Percentiles rank a stretch among this genome's conserved stretches.
Conservation (phyloP, 345 rosid genomes). For the Bretschneidera sinensis region DNA sequence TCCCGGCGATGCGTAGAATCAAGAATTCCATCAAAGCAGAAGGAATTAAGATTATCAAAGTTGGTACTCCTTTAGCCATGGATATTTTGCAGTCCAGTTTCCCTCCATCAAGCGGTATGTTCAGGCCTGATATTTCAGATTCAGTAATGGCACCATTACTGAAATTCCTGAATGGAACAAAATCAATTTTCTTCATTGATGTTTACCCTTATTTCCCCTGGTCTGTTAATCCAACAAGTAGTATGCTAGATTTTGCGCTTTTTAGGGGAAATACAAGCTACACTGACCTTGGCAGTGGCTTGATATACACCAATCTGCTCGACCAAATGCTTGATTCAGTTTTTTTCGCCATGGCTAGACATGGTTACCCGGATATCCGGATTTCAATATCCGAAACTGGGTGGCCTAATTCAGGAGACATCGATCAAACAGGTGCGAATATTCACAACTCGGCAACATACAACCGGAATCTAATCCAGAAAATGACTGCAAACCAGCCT, state of each 20-base stretch:
- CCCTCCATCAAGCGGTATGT: slow-evolving; percentile 68
- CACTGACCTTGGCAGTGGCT: slow-evolving; percentile 48
- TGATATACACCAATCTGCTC: slow-evolving; percentile 57
- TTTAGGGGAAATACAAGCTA: slow-evolving; percentile 37
- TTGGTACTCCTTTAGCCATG: slow-evolving; percentile 78
- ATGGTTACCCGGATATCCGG: slow-evolving; percentile 45
- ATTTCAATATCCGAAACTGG: slow-evolving; percentile 76
- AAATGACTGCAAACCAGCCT: slow-evolving; percentile 39
- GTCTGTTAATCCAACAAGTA: slow-evolving; percentile 39
- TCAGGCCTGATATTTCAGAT: slow-evolving; percentile 44
- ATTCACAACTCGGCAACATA: slow-evolving; percentile 65
- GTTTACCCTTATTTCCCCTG: slow-evolving; percentile 80
- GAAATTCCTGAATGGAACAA: slow-evolving; percentile 53
- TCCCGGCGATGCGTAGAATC: slow-evolving; percentile 63
- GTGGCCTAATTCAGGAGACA: slow-evolving; percentile 74
- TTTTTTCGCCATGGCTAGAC: slow-evolving; percentile 51
- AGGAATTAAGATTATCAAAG: slow-evolving; percentile 50
- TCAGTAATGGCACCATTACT: slow-evolving; percentile 55
- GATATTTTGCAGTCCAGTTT: slow-evolving; percentile 43
- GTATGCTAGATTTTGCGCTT: slow-evolving; percentile 44
- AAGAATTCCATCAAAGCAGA: slow-evolving; percentile 36
- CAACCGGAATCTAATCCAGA: slow-evolving; percentile 59
- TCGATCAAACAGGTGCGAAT: slow-evolving; percentile 63
- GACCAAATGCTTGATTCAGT: slow-evolving; percentile 83
- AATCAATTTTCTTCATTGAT: slow-evolving; percentile 67